phyloP scores from a whole-genome alignment of 2,329 filamentous ascomycete genomes.

The Clarireedia homoeocarpa region DNA sequence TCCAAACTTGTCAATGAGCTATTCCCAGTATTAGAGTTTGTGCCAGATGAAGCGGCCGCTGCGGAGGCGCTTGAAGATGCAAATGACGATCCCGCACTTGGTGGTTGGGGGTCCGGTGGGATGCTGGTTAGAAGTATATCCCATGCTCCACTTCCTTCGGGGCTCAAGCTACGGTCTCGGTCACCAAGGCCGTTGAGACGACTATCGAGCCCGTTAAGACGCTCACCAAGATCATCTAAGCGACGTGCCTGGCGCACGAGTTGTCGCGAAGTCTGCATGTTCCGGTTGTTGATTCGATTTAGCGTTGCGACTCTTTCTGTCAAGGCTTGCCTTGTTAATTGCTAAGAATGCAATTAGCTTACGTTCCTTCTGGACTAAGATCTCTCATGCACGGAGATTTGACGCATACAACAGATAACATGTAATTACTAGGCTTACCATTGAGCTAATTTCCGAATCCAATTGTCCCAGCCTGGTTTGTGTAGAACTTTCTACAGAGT shows the following conservation, averaged over 20 bases:
- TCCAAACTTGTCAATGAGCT: constrained; percentile 24
- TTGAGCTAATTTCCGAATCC: neutral
- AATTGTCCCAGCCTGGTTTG: neutral
- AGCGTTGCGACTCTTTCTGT: constrained; percentile 8
- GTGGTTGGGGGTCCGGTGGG: constrained; percentile 71
- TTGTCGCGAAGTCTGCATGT: neutral
- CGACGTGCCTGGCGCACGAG: constrained; percentile 2
- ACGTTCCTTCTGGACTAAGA: neutral
- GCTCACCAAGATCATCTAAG: constrained; percentile 6
- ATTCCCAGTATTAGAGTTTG: constrained; percentile 19
- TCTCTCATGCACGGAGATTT: neutral
- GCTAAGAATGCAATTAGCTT: neutral
- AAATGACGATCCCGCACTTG: constrained; percentile 78
- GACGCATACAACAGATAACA: neutral
- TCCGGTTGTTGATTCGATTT: neutral
- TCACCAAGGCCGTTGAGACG: constrained; percentile 1
- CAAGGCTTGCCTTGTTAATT: constrained; percentile 7
- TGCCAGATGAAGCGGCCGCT: constrained; percentile 20
- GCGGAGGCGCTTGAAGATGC: constrained; percentile 23
- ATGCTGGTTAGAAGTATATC: constrained; percentile 74
- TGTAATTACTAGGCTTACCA: neutral
- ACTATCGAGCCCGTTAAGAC: neutral
- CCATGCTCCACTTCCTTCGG: constrained; percentile 60
- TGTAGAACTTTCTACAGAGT: neutral
- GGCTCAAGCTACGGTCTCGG: constrained; percentile 73